These are phyloP conservation scores for Nakazawaea holstii DNA, from an alignment of 805 yeast genomes.

Conservation along the genomic window DNA sequence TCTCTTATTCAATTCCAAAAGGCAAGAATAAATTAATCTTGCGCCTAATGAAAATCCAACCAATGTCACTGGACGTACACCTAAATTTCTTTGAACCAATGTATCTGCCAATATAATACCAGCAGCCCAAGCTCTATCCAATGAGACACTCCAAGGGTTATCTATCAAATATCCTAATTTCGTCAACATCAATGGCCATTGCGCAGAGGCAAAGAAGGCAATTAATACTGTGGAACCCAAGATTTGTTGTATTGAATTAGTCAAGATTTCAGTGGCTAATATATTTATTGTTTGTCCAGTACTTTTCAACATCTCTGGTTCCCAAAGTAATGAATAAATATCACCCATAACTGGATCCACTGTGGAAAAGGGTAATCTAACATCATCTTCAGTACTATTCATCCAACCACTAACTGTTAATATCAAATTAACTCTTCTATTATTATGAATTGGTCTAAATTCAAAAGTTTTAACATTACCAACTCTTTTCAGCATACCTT, in stretches of 20 bases:
- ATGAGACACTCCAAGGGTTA: constrained; percentile 96
- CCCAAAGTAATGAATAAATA: constrained; percentile 88
- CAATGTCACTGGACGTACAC: constrained; percentile 85
- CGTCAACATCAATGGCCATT: constrained; percentile 85
- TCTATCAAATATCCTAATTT: constrained; percentile 86
- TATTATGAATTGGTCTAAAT: constrained; percentile 86
- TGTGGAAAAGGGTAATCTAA: constrained; percentile 91
- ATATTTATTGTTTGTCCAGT: constrained; percentile 95
- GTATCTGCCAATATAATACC: constrained; percentile 91
- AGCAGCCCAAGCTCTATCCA: constrained; percentile 96
- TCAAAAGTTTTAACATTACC: constrained; percentile 95
- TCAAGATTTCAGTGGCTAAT: constrained; percentile 87
- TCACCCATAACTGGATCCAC: constrained; percentile 99
- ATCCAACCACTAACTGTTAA: constrained; percentile 97
- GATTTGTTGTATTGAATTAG: constrained; percentile 92
- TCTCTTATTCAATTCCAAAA: constrained; percentile 75
- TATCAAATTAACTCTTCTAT: constrained; percentile 79
- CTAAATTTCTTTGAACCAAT: constrained; percentile 77
- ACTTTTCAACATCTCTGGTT: constrained; percentile 93
- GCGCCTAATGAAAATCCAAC: constrained; percentile 95
- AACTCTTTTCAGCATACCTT: constrained; percentile 80
- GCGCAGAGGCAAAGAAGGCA: constrained; percentile 89
- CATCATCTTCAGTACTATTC: constrained; percentile 92
- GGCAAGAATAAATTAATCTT: constrained; percentile 83
- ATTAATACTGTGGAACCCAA: constrained; percentile 86